Base-by-base conservation (phyloP, 371 early-diverging fungal species). In the Mucor indicus region DNA sequence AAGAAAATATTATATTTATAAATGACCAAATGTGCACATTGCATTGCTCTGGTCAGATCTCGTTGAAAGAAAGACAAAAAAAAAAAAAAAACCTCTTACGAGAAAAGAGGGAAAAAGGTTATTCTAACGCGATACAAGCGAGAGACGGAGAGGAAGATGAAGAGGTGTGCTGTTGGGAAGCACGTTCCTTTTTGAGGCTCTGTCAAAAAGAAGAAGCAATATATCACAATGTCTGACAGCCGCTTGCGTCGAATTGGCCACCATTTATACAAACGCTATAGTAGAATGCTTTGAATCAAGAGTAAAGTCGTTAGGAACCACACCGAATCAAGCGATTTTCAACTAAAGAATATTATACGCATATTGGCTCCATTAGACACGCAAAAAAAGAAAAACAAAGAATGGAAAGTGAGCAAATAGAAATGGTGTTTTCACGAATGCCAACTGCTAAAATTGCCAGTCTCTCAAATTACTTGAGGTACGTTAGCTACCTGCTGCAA, bases 261-360 rank as follows among this genome's bases (percentile, higher is more conserved):
- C 13, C 20, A 20, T 20, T 8, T 38, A 38, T 21, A 20, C 38
- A 3, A 38, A 38, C 21, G 20, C 16, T 38, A 21, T 38, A 3
- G 38, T 20, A 1, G 38, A 19, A 3, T 38, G 38, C 3, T 38
- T 19, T 20, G 38, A 38, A 3, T 2, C 38, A 1, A 38, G 38
- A 19, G 0, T 38, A 13, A 38, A 38, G 3, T 7, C 38, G 3
- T 20, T 27, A 27, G 29, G 11, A 27, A 3, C 16, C 24, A 11
- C 16, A 24, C 23, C 7, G 19, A 12, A 13, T 40, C 23, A 8
- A 22, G 24, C 21, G 43, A 15, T 42, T 27, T 11, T 42, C 43
- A 29, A 42, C 43, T 6, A 27, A 16, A 30, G 43, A 42, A 42
- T 42, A 42, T 19, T 42, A 42, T 19, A 42, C 30, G 4, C 29